Percentiles rank a stretch among this genome's conserved stretches.
Evolutionary conservation across 1,284 basidiomycete species (phyloP).

Genomic region (Ustilago lituana): DNA sequence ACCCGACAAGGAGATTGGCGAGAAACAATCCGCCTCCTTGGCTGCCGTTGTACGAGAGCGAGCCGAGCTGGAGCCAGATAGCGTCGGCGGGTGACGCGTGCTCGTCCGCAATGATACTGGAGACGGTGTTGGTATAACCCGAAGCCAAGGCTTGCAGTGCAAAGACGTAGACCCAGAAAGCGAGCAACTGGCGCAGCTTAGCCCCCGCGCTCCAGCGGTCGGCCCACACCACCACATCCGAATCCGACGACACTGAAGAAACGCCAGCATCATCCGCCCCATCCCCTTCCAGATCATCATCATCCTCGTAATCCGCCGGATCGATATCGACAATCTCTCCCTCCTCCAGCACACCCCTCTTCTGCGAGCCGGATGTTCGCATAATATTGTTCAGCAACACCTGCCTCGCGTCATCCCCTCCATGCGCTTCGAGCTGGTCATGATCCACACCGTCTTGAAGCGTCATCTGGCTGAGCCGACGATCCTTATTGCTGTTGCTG

Average conservation of each 20-base stretch:
- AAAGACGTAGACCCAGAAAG: constrained; percentile 33
- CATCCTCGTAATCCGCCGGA: constrained; percentile 36
- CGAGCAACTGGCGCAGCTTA: constrained; percentile 36
- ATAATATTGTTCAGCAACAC: constrained; percentile 24
- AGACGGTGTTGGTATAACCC: constrained; percentile 42
- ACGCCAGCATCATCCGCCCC: constrained; percentile 13
- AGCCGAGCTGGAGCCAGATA: constrained; percentile 16
- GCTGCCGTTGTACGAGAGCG: constrained; percentile 39
- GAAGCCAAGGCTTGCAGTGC: constrained; percentile 45
- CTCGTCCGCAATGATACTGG: constrained; percentile 14
- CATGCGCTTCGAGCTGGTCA: constrained; percentile 19
- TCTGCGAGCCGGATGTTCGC: constrained; percentile 14
- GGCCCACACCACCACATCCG: constrained; percentile 31
- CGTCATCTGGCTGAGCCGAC: constrained; percentile 37
- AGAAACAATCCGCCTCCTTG: constrained; percentile 47
- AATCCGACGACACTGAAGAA: constrained; percentile 19
- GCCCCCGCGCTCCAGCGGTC: constrained; percentile 42
- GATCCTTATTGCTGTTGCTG: constrained; percentile 29
- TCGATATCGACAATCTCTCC: constrained; percentile 33
- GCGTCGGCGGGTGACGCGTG: neutral
- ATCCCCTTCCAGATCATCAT: constrained; percentile 15
- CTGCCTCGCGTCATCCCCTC: constrained; percentile 19
- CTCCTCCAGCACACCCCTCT: constrained; percentile 11
- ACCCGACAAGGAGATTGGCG: constrained; percentile 30
- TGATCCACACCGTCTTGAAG: constrained; percentile 31